Evolutionary conservation across 805 yeast genomes (phyloP), one percentile per base, ranked within the genome.

Genomic region (Candida patagonica): DNA sequence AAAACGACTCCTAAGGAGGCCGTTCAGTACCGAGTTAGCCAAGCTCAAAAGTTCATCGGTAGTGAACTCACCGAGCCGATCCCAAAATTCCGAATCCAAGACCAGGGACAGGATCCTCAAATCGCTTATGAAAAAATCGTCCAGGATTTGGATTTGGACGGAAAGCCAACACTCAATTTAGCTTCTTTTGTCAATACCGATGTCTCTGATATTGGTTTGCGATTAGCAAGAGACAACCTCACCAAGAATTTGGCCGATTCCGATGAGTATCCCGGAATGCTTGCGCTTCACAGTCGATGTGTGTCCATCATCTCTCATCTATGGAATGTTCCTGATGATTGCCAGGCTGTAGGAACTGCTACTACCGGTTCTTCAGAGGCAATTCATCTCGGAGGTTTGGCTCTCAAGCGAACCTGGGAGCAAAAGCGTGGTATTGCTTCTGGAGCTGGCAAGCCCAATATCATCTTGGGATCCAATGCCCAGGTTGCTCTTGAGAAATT

Each of bases 321-420:
- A 52, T 87, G 96, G 96, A 66, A 85, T 54, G 88, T 86, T 8
- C 80, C 79, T 6, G 52, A 59, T 42, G 55, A 48, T 34, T 57
- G 51, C 46, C 47, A 56, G 27, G 76, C 94, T 3, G 67, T 85
- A 23, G 96, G 96, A 19, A 78, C 94, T 9, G 92, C 95, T 20
- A 84, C 95, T 40, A 87, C 95, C 1, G 96, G 96, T 4, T 86
- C 95, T 1, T 78, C 89, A 1, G 96, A 87, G 59, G 96, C 96
- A 6, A 78, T 88, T 51, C 85, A 86, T 83, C 73, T 87, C 38
- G 96, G 94, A 32, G 96, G 96, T 3, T 68, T 87, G 41, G 95
- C 96, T 10, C 70, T 88, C 83, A 88, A 88, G 70, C 83, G 85
- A 53, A 70, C 71, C 42, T 87, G 96, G 96, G 92, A 83, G 61